Base-by-base conservation (phyloP, 495 filamentous ascomycete species). In the Penicillium argentinense region DNA sequence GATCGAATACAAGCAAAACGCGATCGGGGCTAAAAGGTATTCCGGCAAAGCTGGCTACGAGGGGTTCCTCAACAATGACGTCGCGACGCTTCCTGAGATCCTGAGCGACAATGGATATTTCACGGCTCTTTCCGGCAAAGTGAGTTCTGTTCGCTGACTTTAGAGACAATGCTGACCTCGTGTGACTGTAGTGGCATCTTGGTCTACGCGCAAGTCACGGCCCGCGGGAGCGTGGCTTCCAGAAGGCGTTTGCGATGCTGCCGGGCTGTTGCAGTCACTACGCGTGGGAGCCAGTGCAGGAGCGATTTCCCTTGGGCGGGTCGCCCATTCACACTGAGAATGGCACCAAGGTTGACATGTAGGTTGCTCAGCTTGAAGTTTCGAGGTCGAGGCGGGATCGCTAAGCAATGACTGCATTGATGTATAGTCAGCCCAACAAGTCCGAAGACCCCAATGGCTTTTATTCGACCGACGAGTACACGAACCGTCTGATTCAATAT, bases 41-140 rank as follows among this genome's bases (percentile, higher is more conserved):
- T 24, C 33, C 25, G 47, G 34, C 9, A 49, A 46, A 32, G 38
- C 37, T 14, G 77, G 74, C 1, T 77, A 80, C 51, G 78, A 79
- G 55, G 78, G 78, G 5, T 81, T 79, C 49, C 63, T 83, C 13
- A 80, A 83, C 44, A 62, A 76, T 12, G 41, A 61, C 9, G 75
- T 80, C 16, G 75, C 68, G 9, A 65, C 77, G 0, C 49, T 81
- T 2, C 75, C 78, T n/a, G 77, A 82, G 49, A 42, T 81, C 9
- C 60, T 82, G 3, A 56, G 58, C 9, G 79, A 82, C 45, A 66
- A 57, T 16, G 79, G 78, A 9, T 82, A 82, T 47, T 60, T 63
- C 13, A 82, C 79, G 2, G 25, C 74, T n/a, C 73, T 80, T 60
- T 66, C 70, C 11, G 78, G 78, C 0, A 81, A 81, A 73, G 75